Conservation (phyloP, 768 basidiomycete genomes). For the Kwoniella bestiolae region DNA sequence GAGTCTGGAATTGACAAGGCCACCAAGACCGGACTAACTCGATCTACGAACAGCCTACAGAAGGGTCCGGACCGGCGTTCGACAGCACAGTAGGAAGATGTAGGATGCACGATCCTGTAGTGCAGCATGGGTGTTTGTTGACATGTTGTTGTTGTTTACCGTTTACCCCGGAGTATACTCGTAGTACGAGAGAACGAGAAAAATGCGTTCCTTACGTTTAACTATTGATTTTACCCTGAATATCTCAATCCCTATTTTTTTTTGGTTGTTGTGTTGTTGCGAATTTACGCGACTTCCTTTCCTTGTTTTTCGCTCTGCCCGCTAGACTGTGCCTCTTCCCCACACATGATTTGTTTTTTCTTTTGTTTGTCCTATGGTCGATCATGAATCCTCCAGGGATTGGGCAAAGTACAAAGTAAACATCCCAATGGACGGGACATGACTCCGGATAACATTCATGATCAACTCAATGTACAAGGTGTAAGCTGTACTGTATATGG, state of each 20-base stretch:
- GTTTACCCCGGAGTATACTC: background rate
- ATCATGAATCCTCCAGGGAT: background rate
- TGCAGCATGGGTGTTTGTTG: slow-evolving; percentile 4
- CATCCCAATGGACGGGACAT: background rate
- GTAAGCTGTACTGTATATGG: no score
- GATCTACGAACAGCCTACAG: background rate
- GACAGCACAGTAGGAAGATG: background rate
- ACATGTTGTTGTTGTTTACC: background rate
- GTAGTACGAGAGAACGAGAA: no score
- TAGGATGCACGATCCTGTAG: background rate
- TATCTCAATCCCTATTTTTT: background rate
- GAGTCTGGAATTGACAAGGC: background rate
- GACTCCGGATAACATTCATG: background rate
- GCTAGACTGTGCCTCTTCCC: background rate
- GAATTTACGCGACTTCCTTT: slow-evolving; percentile 3
- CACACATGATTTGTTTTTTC: no score
- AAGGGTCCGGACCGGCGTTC: slow-evolving; percentile 6
- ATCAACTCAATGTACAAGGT: no score
- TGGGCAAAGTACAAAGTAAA: no score
- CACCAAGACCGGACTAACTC: background rate
- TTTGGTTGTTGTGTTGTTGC: background rate
- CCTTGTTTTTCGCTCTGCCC: background rate
- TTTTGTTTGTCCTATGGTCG: background rate
- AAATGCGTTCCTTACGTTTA: background rate
- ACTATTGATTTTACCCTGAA: background rate